Percentiles rank a stretch among this genome's conserved stretches.
phyloP scores from a whole-genome alignment of 768 basidiomycete species.

The Austroboletus festivus region DNA sequence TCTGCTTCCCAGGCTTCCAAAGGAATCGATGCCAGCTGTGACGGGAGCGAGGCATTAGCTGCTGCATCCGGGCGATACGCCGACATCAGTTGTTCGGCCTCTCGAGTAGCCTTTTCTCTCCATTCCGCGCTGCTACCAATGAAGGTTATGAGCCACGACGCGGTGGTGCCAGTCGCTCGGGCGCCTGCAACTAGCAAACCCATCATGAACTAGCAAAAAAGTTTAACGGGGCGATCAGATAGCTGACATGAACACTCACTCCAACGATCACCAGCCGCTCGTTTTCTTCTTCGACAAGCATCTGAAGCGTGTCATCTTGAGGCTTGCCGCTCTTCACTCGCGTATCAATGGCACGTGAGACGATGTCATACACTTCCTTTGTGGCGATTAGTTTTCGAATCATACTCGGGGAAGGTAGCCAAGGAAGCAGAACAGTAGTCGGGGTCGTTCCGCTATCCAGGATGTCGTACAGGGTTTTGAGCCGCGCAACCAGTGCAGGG shows the following conservation, averaged over 20 bases:
- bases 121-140: conserved; percentile 66
- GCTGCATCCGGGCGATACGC: conserved; percentile 34
- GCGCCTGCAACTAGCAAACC: conserved; percentile 79
- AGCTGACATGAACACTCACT: conserved; percentile 40
- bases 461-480: conserved; percentile 63
- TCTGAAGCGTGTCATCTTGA: conserved; percentile 67
- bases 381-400: conserved; percentile 68
- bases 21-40: conserved; percentile 56
- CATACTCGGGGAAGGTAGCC: conserved; percentile 75
- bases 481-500: conserved; percentile 53
- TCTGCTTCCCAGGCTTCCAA: conserved; percentile 67
- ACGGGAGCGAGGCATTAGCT: conserved; percentile 33
- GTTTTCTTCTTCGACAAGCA: conserved; percentile 69
- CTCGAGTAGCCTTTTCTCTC: conserved; percentile 56
- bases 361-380: conserved; percentile 72
- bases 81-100: conserved; percentile 55
- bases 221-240: conserved; percentile 21
- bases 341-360: conserved; percentile 53
- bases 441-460: conserved; percentile 73
- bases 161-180: conserved; percentile 76
- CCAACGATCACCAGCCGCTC: conserved; percentile 68
- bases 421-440: conserved; percentile 68
- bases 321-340: conserved; percentile 55
- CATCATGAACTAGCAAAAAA: conserved; percentile 65
- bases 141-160: conserved; percentile 74